phyloP scores from a whole-genome alignment of 129 eudicot species.

The Helianthus annuus region DNA sequence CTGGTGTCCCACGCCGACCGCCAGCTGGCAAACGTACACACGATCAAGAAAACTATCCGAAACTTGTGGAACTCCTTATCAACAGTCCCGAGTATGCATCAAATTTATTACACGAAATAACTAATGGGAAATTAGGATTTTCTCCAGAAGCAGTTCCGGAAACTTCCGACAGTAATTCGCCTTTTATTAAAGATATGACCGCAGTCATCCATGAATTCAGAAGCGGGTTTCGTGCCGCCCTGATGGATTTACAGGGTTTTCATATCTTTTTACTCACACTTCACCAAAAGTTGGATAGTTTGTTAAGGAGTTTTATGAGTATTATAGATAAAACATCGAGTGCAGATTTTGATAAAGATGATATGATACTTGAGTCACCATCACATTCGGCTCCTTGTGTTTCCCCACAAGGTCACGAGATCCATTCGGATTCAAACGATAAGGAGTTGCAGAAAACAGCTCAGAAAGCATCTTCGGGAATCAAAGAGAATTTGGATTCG shows the following conservation, averaged over 20 bases:
- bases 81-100: slow-evolving; percentile 87
- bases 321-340: slow-evolving; percentile 50
- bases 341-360: slow-evolving; percentile 72
- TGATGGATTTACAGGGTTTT: slow-evolving; percentile 92
- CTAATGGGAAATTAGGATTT: slow-evolving; percentile 71
- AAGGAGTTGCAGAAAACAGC: slow-evolving; percentile 48
- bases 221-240: slow-evolving; percentile 83
- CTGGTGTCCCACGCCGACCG: slow-evolving; percentile 96
- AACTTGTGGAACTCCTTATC: slow-evolving; percentile 87
- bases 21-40: slow-evolving; percentile 91
- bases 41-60: slow-evolving; percentile 87
- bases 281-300: slow-evolving; percentile 77
- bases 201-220: slow-evolving; percentile 70
- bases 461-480: slow-evolving; percentile 46
- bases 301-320: slow-evolving; percentile 59
- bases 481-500: slow-evolving; percentile 58
- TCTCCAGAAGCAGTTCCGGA: slow-evolving; percentile 48
- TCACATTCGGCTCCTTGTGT: slow-evolving; percentile 48
- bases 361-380: slow-evolving; percentile 58
- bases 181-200: slow-evolving; percentile 46
- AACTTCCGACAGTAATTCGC: slow-evolving; percentile 32
- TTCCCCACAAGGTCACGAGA: slow-evolving; percentile 54
- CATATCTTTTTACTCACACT: slow-evolving; percentile 90
- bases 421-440: slow-evolving; percentile 48
- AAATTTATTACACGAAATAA: slow-evolving; percentile 67